A percentile compares a stretch with the other conserved stretches of the same genome.
Evolutionary conservation across 2,329 filamentous ascomycete species (phyloP).

Genomic region (Tolypocladium endophyticum): DNA sequence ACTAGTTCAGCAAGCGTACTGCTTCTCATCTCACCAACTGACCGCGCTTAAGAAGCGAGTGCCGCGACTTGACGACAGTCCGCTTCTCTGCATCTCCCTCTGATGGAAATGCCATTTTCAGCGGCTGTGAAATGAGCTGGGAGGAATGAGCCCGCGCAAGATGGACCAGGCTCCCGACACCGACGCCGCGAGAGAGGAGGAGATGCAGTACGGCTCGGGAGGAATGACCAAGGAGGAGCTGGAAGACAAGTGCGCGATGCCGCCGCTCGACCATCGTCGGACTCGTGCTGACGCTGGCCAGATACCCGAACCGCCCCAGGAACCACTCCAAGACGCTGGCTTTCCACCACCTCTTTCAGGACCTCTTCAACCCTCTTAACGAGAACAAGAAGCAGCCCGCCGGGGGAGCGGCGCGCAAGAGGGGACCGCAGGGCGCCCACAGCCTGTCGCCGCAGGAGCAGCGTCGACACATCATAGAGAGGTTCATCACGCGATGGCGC

Average conservation of each 20-base stretch:
- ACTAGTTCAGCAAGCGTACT: background rate
- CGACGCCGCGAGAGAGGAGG: constrained; percentile 38
- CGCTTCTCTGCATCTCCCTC: background rate
- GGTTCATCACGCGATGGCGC: constrained; percentile 81
- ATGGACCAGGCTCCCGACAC: constrained; percentile 17
- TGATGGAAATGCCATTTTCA: background rate
- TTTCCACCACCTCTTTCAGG: constrained; percentile 69
- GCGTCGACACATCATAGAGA: constrained; percentile 68
- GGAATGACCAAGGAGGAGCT: constrained; percentile 30
- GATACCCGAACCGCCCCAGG: constrained; percentile 70
- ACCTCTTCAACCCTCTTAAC: constrained; percentile 69
- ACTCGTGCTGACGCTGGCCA: constrained; percentile 19
- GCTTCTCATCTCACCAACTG: background rate
- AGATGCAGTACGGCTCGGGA: constrained; percentile 35
- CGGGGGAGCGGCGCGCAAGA: constrained; percentile 44
- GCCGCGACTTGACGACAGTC: background rate
- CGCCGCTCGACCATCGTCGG: background rate
- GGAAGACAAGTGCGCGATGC: constrained; percentile 27
- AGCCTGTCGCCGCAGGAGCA: constrained; percentile 65
- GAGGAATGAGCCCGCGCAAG: background rate
- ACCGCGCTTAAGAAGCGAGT: background rate
- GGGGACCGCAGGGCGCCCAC: constrained; percentile 45
- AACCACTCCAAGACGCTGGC: constrained; percentile 72
- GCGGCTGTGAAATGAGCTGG: background rate
- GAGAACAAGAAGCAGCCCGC: constrained; percentile 70